These are phyloP conservation scores for Salisapilia sapeloensis DNA, from an alignment of 352 stramenopile species.

Conservation along the genomic window DNA sequence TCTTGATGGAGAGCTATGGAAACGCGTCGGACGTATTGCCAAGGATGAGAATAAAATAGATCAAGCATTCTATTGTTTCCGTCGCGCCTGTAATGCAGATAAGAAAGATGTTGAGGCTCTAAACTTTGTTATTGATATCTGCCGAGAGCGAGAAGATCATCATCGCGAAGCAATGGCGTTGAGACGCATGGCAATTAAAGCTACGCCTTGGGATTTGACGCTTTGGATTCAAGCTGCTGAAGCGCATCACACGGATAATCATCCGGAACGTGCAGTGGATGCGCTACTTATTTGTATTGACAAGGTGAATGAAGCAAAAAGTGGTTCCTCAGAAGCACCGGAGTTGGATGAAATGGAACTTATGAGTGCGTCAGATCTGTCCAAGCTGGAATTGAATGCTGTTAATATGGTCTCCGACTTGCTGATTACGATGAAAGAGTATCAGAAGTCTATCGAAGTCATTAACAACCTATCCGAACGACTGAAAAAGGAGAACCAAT, in stretches of 20 bases:
- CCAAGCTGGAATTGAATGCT: conserved; percentile 68
- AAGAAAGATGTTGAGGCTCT: conserved; percentile 66
- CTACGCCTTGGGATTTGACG: conserved; percentile 56
- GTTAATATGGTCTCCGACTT: conserved; percentile 81
- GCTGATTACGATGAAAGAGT: conserved; percentile 78
- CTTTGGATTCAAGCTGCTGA: conserved; percentile 79
- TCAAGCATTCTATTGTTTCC: conserved; percentile 74
- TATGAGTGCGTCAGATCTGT: conserved; percentile 34
- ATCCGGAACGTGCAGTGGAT: conserved; percentile 71
- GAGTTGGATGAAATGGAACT: background rate
- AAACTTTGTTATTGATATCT: conserved; percentile 68
- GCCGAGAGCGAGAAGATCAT: conserved; percentile 63
- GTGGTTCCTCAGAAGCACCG: too few relatives aligned
- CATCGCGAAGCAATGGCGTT: conserved; percentile 61
- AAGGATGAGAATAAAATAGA: conserved; percentile 80
- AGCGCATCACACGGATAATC: conserved; percentile 76
- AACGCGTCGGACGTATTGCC: conserved; percentile 63
- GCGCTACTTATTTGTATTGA: conserved; percentile 74
- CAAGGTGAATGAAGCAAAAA: conserved; percentile 9
- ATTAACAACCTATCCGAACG: conserved; percentile 61
- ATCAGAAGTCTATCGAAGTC: conserved; percentile 55
- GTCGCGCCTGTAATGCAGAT: conserved; percentile 64
- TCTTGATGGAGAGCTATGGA: conserved; percentile 74
- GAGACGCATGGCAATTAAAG: conserved; percentile 53
- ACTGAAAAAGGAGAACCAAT: conserved; percentile 29